Evolutionary conservation across 495 filamentous ascomycete genomes (phyloP), one percentile per base, ranked within the genome.

Genomic region (Penicillium fimorum): DNA sequence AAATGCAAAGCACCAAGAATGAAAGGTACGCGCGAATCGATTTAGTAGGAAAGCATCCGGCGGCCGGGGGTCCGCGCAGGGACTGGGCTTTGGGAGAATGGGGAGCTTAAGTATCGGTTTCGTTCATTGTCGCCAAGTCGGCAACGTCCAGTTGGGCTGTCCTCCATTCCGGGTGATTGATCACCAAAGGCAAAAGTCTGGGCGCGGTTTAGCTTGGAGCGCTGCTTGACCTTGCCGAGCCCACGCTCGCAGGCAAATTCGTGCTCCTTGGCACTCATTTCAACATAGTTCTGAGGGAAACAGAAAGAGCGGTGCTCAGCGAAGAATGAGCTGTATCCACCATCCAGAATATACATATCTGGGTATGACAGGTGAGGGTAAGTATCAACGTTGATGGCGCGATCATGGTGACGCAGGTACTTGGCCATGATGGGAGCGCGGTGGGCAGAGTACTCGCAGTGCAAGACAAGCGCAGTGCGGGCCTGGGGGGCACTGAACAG

Each of bases 381-480:
- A 29, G 76, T 78, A 61, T 89, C 87, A 22, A 83, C 81, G 70
- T 99, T 99, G 59, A 82, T 74, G 20, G 83, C 82, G 22, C 95
- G 89, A 75, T 99, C 95, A 62, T 86, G 85, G 50, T 89, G 81
- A 54, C 95, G 92, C 47, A 99, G 84, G 68, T 90, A 88, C 60
- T 75, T 72, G 61, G 70, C 62, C 92, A 97, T 97, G 62, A 96
- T 87, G 25, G 94, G 94, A n/a, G 94, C 94, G 24, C 94, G 89
- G 73, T 96, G 93, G 33, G 90, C 92, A 24, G 94, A 97, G 69
- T 97, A 99, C 67, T 99, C 95, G 80, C 95, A 99, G 72, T 99
- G 95, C 60, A 99, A 87, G 53, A 99, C 86, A 45, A 99, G 67
- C 7, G 96, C 79, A 0, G 90, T 92, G 50, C 84, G 87, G 22